These are phyloP conservation scores for Misopates orontium DNA, from an alignment of 257 asterid genomes.

Conservation along the genomic window DNA sequence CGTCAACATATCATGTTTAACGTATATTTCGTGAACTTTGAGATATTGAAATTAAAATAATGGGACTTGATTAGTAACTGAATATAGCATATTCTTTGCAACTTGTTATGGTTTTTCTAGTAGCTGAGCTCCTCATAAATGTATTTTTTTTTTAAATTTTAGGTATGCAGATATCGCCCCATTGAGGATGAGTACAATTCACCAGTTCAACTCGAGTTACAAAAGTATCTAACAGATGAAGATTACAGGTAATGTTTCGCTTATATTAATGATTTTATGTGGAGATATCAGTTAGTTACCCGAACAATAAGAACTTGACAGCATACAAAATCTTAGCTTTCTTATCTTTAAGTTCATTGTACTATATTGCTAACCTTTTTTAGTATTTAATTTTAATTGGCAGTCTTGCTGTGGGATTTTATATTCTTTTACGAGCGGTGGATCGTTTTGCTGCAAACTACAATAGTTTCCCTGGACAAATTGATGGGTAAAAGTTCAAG, in stretches of 20 bases:
- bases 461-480: constrained; percentile 84
- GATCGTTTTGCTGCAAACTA: constrained; percentile 90
- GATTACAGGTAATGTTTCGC: constrained; percentile 65
- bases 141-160: constrained; percentile 18
- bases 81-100: constrained; percentile 10
- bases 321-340: constrained; percentile 3
- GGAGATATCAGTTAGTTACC: constrained; percentile 5
- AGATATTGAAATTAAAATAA: background rate
- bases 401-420: constrained; percentile 85
- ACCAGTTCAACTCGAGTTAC: constrained; percentile 75
- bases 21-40: background rate
- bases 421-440: constrained; percentile 86
- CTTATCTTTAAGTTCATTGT: constrained; percentile 18
- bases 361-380: constrained; percentile 23
- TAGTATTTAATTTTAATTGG: constrained; percentile 28
- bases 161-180: constrained; percentile 89
- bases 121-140: constrained; percentile 22
- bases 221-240: constrained; percentile 79
- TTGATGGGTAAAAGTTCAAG: constrained; percentile 66
- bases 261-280: background rate
- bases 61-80: background rate
- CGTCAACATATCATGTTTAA: constrained; percentile 1
- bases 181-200: constrained; percentile 85
- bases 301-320: constrained; percentile 2
- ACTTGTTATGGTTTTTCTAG: constrained; percentile 15